phyloP scores from a whole-genome alignment of 148 eudicot species.

The Simmondsia chinensis region DNA sequence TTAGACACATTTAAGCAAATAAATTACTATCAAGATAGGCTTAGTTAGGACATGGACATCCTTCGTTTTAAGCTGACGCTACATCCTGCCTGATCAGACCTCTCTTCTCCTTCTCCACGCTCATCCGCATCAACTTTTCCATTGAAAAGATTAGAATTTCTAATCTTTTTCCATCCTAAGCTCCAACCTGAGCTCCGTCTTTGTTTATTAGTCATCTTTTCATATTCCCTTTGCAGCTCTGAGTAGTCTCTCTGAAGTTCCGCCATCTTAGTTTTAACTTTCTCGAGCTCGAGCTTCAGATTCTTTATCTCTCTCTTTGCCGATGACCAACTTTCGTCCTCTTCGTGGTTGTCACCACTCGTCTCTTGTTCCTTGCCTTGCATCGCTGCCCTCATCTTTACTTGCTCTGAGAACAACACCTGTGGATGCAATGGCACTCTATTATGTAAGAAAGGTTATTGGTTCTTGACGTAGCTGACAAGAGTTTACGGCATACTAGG shows the following conservation, averaged over 20 bases:
- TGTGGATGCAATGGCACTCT: no score
- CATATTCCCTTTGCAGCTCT: conserved; percentile 47
- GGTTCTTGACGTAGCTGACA: no score
- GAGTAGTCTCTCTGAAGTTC: conserved; percentile 49
- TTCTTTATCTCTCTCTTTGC: conserved; percentile 41
- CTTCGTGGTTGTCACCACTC: conserved; percentile 17
- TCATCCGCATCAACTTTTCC: conserved; percentile 32
- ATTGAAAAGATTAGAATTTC: conserved; percentile 24
- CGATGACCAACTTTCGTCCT: conserved; percentile 30
- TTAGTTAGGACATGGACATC: conserved; percentile 29
- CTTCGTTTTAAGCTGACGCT: conserved; percentile 18
- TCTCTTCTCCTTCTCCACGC: conserved; percentile 15
- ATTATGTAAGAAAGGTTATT: no score
- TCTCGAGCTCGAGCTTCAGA: conserved; percentile 48
- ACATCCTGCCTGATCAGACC: conserved; percentile 8
- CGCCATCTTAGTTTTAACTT: conserved; percentile 32
- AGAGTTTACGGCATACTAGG: no score
- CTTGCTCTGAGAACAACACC: conserved; percentile 69
- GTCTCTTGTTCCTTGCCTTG: conserved; percentile 33
- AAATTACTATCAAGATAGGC: no score
- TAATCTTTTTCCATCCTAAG: conserved; percentile 40
- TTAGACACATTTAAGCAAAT: no score
- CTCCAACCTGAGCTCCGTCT: conserved; percentile 37
- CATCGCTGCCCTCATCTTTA: conserved; percentile 45
- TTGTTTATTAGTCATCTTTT: conserved; percentile 28